Evolutionary conservation across 2,329 filamentous ascomycete species (phyloP).

Genomic region (Boeremia lycopersici): DNA sequence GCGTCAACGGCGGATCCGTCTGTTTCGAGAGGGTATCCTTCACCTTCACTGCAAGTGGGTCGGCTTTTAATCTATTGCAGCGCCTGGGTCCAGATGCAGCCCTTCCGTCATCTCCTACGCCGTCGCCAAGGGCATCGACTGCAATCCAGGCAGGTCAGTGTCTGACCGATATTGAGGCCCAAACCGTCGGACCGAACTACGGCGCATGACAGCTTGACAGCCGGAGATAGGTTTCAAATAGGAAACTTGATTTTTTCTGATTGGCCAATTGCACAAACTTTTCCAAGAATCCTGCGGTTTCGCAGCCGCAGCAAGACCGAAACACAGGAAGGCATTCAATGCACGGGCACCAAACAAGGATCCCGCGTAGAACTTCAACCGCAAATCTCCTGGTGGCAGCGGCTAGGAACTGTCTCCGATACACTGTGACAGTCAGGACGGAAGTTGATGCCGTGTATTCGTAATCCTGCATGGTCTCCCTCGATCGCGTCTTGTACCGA

Average conservation of each 20-base stretch:
- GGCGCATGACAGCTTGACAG: slow-evolving; percentile 4
- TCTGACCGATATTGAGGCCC: slow-evolving; percentile 14
- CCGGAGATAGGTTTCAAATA: slow-evolving; percentile 8
- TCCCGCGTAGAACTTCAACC: not conserved
- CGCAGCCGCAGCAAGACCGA: slow-evolving; percentile 9
- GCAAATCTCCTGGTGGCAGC: not conserved
- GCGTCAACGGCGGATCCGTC: not conserved
- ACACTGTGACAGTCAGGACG: not conserved
- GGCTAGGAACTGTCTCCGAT: too few species aligned
- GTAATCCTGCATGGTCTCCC: too few species aligned
- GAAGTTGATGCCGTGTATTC: not conserved
- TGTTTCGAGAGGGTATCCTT: slow-evolving; percentile 3
- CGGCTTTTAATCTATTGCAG: slow-evolving; percentile 8
- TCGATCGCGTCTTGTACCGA: not conserved
- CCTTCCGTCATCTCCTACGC: slow-evolving; percentile 14
- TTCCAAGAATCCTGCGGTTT: slow-evolving; percentile 4
- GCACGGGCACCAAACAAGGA: slow-evolving; percentile 9
- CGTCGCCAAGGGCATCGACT: slow-evolving; percentile 7
- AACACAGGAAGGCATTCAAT: slow-evolving; percentile 4
- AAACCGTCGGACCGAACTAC: slow-evolving; percentile 10
- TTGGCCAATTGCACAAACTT: slow-evolving; percentile 1
- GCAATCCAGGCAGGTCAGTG: slow-evolving; percentile 15
- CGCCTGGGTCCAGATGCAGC: slow-evolving; percentile 2
- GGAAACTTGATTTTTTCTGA: slow-evolving; percentile 8
- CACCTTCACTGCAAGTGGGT: slow-evolving; percentile 10